Evolutionary conservation across 2,329 filamentous ascomycete species (phyloP).

Genomic region (Diaporthe eres): DNA sequence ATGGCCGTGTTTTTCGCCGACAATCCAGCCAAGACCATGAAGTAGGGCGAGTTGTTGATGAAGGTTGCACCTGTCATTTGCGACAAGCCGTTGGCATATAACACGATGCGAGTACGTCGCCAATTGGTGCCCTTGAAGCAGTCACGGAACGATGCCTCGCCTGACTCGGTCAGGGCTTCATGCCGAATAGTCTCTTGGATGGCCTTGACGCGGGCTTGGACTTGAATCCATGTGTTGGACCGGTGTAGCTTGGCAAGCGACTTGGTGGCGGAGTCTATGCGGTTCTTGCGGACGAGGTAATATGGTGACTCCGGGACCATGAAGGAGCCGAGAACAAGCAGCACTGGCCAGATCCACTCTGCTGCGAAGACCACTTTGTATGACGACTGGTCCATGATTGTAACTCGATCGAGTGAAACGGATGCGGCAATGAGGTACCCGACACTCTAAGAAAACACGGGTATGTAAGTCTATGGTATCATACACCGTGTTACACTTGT

Average conservation of each 20-base stretch:
- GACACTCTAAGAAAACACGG: background rate
- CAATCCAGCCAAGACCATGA: constrained; percentile 31
- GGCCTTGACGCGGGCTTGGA: background rate
- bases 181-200: background rate
- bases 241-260: background rate
- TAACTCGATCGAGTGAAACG: constrained; percentile 22
- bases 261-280: background rate
- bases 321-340: constrained; percentile 41
- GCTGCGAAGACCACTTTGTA: constrained; percentile 32
- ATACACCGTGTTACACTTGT: background rate
- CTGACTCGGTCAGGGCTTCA: background rate
- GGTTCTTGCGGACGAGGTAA: constrained; percentile 59
- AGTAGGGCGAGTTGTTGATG: constrained; percentile 32
- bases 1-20: constrained; percentile 21
- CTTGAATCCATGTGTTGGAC: constrained; percentile 8
- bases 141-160: background rate
- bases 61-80: constrained; percentile 35
- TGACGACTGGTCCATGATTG: constrained; percentile 32
- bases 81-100: constrained; percentile 30
- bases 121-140: constrained; percentile 30
- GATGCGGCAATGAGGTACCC: constrained; percentile 36
- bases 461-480: background rate
- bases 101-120: constrained; percentile 31
- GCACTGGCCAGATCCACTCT: constrained; percentile 26
- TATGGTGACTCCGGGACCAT: constrained; percentile 55